Evolutionary conservation across 2,329 filamentous ascomycete species (phyloP).

Genomic region (Monosporascus sp.): DNA sequence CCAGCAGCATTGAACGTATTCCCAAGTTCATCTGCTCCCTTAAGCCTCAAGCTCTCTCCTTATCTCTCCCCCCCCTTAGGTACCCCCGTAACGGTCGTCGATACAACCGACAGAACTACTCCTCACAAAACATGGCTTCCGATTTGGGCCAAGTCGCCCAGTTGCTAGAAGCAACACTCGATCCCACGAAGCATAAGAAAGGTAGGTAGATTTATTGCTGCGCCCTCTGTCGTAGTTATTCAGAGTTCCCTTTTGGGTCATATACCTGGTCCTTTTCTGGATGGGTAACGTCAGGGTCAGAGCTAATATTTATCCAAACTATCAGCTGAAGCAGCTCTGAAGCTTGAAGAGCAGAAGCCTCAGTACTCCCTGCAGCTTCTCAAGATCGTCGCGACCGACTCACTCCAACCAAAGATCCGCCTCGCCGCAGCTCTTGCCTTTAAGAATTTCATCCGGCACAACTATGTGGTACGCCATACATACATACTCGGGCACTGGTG

Average conservation of each 20-base stretch:
- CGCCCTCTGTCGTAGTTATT: too few species aligned
- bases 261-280: too few species aligned
- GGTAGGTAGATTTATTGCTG: slow-evolving; percentile 48
- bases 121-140: slow-evolving; percentile 44
- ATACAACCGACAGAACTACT: neutral
- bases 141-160: slow-evolving; percentile 62
- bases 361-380: slow-evolving; percentile 85
- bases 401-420: slow-evolving; percentile 69
- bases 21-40: too few species aligned
- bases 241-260: too few species aligned
- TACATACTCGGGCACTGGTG: too few species aligned
- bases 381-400: slow-evolving; percentile 77
- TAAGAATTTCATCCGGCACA: slow-evolving; percentile 95
- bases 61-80: neutral
- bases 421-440: slow-evolving; percentile 89
- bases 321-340: slow-evolving; percentile 75
- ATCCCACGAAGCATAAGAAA: slow-evolving; percentile 83
- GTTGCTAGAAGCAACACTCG: slow-evolving; percentile 85
- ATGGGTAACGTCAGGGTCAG: neutral
- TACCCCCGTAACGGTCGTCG: neutral
- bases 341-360: slow-evolving; percentile 72
- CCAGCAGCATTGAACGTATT: too few species aligned
- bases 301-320: slow-evolving; percentile 11
- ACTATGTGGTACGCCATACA: slow-evolving; percentile 65
- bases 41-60: too few species aligned